Percentiles rank a stretch among this genome's conserved stretches.
These are phyloP conservation scores for Phytomonas sp. DNA, from an alignment of 208 protist species.

Conservation along the genomic window DNA sequence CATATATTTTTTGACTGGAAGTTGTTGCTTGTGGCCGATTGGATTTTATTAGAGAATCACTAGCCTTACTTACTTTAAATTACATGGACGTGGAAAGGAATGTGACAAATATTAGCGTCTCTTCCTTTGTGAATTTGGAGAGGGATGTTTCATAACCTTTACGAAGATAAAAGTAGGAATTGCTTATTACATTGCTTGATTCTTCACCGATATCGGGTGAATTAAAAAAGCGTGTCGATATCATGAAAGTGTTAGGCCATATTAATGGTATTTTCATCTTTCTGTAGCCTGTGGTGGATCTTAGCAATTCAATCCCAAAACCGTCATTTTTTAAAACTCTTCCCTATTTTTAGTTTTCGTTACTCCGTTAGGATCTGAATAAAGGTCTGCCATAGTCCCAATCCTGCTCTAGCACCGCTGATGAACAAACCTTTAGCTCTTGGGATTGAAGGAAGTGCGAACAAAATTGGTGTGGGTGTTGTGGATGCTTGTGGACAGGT, in stretches of 20 bases:
- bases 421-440: constrained; percentile 50
- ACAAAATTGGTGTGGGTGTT: constrained; percentile 98
- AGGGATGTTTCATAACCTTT: background rate
- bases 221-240: background rate
- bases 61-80: background rate
- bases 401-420: background rate
- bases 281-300: background rate
- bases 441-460: constrained; percentile 98
- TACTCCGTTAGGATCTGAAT: background rate
- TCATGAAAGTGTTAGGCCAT: background rate
- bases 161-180: background rate
- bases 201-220: background rate
- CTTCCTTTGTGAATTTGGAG: background rate
- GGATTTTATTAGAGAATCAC: no score
- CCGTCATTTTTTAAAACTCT: background rate
- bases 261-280: background rate
- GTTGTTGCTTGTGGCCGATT: no score
- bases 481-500: constrained; percentile 92
- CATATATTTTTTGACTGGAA: no score
- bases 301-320: background rate
- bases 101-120: background rate
- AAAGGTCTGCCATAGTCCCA: background rate
- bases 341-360: background rate
- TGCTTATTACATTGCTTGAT: background rate
- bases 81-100: background rate